Base-by-base conservation (phyloP, 1,284 basidiomycete genomes). In the Meira nashicola region DNA sequence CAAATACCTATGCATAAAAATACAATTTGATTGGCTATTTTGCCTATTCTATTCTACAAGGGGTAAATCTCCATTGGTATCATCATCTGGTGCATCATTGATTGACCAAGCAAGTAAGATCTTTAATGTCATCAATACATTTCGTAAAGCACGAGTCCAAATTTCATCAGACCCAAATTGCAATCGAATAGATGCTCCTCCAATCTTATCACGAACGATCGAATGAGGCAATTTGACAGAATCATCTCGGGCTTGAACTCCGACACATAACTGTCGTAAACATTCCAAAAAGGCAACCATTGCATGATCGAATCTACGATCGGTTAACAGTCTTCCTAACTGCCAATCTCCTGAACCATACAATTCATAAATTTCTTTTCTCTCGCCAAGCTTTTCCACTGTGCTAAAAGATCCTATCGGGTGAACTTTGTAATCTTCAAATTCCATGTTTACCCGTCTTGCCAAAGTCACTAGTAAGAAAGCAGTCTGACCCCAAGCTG, bases 271-370 rank as follows among this genome's bases (percentile, higher is more conserved):
- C 74, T 97, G 92, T 67, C 90, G 87, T 44, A 98, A 81, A 75
- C 93, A 96, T 64, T 96, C 92, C 47, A 99, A 83, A 68, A 98
- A 91, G 2, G 90, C 91, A 4, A 94, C 90, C 87, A 98, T 94
- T 1, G 89, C 95, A 66, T 89, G 86, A 79, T 97, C 94, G 80
- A 98, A 99, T 15, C 94, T 84, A 25, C 94, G 85, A 73, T 95
- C 95, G 76, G 97, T 93, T 44, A 97, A 82, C 15, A 98, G 78
- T 37, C 92, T 85, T 0, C 89, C 88, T 61, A 94, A 59, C 65
- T 92, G 88, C 51, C 95, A 82, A 76, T 96, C 74, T 11, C 60
- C 60, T 2, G 60, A 62, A 4, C 65, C 67, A 57, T 67, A 71
- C n/a, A 74, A 57, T 41, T 73, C 71, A 55, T 72, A 76, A 28